Base-by-base conservation (phyloP, 805 yeast species). In the Cyberlindnera euphorbiae region DNA sequence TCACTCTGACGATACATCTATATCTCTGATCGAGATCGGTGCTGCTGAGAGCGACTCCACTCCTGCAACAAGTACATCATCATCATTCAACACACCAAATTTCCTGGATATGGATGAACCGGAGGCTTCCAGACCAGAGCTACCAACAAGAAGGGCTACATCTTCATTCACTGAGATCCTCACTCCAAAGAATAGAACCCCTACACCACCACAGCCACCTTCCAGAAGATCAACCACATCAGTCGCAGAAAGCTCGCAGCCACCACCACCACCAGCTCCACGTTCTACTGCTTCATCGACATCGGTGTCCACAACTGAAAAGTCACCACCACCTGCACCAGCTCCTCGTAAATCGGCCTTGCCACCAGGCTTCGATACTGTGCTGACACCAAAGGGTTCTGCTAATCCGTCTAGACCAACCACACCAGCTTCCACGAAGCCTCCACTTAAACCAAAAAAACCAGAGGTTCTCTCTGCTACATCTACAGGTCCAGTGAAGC, bases 291-390 rank as follows among this genome's bases (percentile, higher is more conserved):
- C 44, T 7, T 19, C 44, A 30, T 7, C 33, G 7, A 33, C 23
- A 12, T 15, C 19, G 2, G 25, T 36, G 1, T 26, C 46, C 6
- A 7, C 39, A 2, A 14, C 33, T 3, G 21, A 41, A 12, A 12
- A 41, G 3, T 8, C 43, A 3, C 55, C 58, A 6, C 63, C 64
- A 18, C 53, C 60, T 12, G 54, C 49, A 3, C 62, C 63, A 9
- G 52, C 53, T 7, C 52, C 64, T 15, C 50, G 63, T 29, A 59
- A 55, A 33, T 35, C 50, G 23, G 18, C 43, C 1, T 50, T 62
- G 5, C 69, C 69, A 19, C 69, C 69, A 7, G 68, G 69, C 0
- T 62, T 45, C 30, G 62, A 54, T 17, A 25, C 52, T 4, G 44
- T 64, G 7, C 39, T 65, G 29, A 56, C 59, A 4, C 68, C 68